A percentile compares a stretch with the other conserved stretches of the same genome.
phyloP scores from a whole-genome alignment of 2,329 filamentous ascomycete genomes.

The Parascedosporium putredinis region DNA sequence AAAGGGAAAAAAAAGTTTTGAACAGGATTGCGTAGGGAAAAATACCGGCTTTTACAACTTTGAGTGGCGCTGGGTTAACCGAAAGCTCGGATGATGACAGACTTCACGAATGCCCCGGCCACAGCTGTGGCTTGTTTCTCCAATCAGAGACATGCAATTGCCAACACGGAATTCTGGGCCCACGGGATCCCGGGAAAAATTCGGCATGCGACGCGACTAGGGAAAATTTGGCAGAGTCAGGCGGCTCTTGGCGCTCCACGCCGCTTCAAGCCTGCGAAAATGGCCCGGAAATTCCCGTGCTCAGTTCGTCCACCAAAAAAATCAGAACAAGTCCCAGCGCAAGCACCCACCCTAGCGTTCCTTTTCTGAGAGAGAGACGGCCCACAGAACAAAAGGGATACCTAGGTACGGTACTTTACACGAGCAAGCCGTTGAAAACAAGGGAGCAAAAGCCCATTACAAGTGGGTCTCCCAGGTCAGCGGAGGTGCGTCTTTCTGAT shows the following conservation, averaged over 20 bases:
- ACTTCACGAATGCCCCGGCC: not conserved
- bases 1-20: conserved; percentile 14
- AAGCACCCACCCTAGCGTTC: too few species aligned
- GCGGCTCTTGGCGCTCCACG: not conserved
- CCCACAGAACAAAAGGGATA: too few species aligned
- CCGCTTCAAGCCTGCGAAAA: not conserved
- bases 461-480: too few species aligned
- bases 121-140: not conserved
- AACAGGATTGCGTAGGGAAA: conserved; percentile 3
- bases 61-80: not conserved
- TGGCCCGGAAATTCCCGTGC: not conserved
- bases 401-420: too few species aligned
- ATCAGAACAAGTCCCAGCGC: too few species aligned
- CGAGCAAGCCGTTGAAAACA: too few species aligned
- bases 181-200: not conserved
- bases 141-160: not conserved
- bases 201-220: too few species aligned
- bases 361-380: too few species aligned
- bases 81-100: conserved; percentile 4
- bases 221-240: not conserved
- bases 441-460: too few species aligned
- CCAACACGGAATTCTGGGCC: not conserved
- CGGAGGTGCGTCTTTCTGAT: too few species aligned
- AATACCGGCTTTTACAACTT: conserved; percentile 7
- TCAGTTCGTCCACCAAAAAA: not conserved